Evolutionary conservation across 768 basidiomycete species (phyloP).

Genomic region (Steccherinum ochraceum): DNA sequence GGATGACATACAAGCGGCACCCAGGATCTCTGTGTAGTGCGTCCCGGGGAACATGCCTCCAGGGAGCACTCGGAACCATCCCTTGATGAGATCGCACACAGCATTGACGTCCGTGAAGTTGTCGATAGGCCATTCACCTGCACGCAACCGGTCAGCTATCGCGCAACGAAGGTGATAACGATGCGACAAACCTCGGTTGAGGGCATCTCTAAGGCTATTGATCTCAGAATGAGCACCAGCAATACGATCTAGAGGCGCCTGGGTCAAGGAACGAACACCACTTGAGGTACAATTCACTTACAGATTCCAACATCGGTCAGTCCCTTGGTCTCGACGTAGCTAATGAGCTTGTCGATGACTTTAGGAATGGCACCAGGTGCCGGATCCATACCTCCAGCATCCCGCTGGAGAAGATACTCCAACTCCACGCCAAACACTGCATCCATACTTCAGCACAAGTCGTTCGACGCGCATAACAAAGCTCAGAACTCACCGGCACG

Average conservation of each 20-base stretch:
- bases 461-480: too few species aligned
- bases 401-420: constrained; percentile 60
- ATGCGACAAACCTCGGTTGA: constrained; percentile 54
- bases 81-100: constrained; percentile 77
- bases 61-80: constrained; percentile 80
- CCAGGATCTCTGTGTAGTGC: constrained; percentile 63
- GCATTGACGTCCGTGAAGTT: constrained; percentile 70
- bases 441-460: constrained; percentile 6
- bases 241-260: constrained; percentile 76
- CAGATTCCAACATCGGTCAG: constrained; percentile 81
- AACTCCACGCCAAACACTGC: constrained; percentile 70
- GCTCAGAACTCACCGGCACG: constrained; percentile 59
- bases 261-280: too few species aligned
- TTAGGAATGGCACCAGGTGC: constrained; percentile 56
- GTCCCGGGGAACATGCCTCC: constrained; percentile 71
- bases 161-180: not conserved
- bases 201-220: constrained; percentile 61
- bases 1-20: constrained; percentile 46
- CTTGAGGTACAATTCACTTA: constrained; percentile 33
- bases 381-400: constrained; percentile 44
- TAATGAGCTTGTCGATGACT: constrained; percentile 58
- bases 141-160: not conserved
- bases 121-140: constrained; percentile 57
- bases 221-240: constrained; percentile 72
- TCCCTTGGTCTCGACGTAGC: constrained; percentile 70